Evolutionary conservation across 352 stramenopile genomes (phyloP), one percentile per base, ranked within the genome.

Genomic region (Phytopythium vexans): DNA sequence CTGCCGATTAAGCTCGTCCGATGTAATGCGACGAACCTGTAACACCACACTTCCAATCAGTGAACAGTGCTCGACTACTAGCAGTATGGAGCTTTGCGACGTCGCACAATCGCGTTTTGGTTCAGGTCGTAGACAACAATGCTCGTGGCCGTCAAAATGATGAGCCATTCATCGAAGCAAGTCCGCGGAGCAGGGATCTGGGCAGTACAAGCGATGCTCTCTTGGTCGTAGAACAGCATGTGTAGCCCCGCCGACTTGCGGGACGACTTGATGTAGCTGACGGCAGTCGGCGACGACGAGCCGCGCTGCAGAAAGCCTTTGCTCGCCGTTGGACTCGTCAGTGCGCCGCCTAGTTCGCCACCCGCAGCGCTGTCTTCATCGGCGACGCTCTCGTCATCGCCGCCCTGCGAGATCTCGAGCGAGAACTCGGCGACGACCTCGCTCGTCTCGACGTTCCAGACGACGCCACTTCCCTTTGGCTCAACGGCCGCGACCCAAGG

Each of bases 141-240:
- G n/a, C 87, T 60, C 6, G 76, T 75, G 1, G 68, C 47, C 1
- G 76, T 69, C 21, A 89, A 54, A 12, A 92, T 70, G 41, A 92
- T 58, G 11, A 92, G 57, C 72, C 69, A 89, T 45, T 91, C 80
- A 6, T 92, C 81, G 51, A 87, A 91, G 54, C 74, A 89, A 0
- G 56, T 57, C 16, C 80, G 75, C 8, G 81, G 65, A 1, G 50
- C 61, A 12, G 64, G 48, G 36, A 71, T 64, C 35, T 75, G 62
- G 1, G 76, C 75, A n/a, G 56, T 74, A 40, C 65, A 72, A 5
- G 60, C 52, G 37, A 92, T 82, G 14, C 68, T 61, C 54, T 92
- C 77, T 31, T 89, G 76, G 44, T 92, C 82, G 49, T 88, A 91
- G 51, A 92, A 92, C 1, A 89, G 46, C 71, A 92, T 79, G 15